Base-by-base conservation (phyloP, 208 protist genomes). In the Leishmania arabica region DNA sequence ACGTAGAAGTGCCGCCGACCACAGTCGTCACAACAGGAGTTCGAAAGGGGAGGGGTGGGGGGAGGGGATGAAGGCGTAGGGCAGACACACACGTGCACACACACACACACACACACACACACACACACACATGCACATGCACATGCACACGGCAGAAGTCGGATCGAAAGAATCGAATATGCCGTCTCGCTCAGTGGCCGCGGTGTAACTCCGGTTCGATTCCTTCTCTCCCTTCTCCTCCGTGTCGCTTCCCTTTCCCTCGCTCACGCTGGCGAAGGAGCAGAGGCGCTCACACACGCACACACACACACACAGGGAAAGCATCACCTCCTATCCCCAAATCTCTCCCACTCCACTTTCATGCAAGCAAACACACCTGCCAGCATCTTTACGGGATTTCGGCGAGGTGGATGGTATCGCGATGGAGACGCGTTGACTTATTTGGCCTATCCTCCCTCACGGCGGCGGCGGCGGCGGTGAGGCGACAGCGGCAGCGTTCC, bases 351-450 rank as follows among this genome's bases (percentile, higher is more conserved):
- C 68, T 31, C 42, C 68, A 8, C 54, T 42, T 15, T n/a, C 58
- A 0, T 42, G 9, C 40, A 64, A 17, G 2, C 34, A 64, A 42
- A 40, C 72, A 58, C 54, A 49, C 31, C 4, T 3, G 49, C 51
- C 31, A 56, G 8, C 58, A 24, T 75, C 45, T 75, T 11, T 56
- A n/a, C 27, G 13, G 7, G 31, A 45, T 42, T 62, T 37, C 45
- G 0, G 21, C 34, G 24, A 60, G 34, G 49, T 68, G 27, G 8
- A 81, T 84, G 81, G 27, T 62, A 13, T 84, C 81, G n/a, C 75
- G 40, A 15, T 84, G 81, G 76, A 84, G 81, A 70, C 68, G 76
- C 11, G 75, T 84, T 13, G 81, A 81, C n/a, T 72, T 84, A 31
- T 42, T 84, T 3, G 45, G 58, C 19, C 76, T 84, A 19, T 75